Percentiles rank a stretch among this genome's conserved stretches.
phyloP scores from a whole-genome alignment of 1,284 basidiomycete species.

The Papiliotrema fonsecae region DNA sequence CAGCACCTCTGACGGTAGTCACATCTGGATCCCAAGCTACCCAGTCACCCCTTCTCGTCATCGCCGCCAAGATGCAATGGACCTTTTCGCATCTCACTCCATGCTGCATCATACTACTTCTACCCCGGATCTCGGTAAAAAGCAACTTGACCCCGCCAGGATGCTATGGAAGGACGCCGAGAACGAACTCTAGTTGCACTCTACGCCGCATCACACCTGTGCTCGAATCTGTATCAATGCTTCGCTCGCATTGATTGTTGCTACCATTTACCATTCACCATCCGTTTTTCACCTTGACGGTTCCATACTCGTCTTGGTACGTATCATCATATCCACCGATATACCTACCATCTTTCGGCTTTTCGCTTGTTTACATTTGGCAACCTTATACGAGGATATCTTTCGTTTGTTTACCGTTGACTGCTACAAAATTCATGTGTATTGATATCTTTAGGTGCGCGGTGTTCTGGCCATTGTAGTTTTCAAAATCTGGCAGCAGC shows the following conservation, averaged over 20 bases:
- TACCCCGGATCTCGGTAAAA: constrained; percentile 1
- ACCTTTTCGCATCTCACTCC: background rate
- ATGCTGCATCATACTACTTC: constrained; percentile 2
- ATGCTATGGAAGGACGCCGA: background rate
- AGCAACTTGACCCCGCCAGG: background rate
- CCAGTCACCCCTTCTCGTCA: background rate
- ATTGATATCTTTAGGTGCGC: too few species aligned
- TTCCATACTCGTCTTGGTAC: too few species aligned
- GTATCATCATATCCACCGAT: too few species aligned
- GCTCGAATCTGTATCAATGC: background rate
- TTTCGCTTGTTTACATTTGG: too few species aligned
- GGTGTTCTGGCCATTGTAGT: too few species aligned
- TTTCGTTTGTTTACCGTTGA: too few species aligned
- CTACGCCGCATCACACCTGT: background rate
- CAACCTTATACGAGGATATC: too few species aligned
- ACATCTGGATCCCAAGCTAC: background rate
- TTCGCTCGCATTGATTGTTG: background rate
- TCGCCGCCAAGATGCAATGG: background rate
- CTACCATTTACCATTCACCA: background rate
- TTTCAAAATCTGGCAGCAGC: too few species aligned
- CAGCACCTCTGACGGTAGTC: background rate
- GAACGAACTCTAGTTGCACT: background rate
- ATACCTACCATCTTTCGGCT: too few species aligned
- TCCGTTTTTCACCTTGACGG: too few species aligned
- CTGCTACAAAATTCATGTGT: too few species aligned